Evolutionary conservation across 208 protist species (phyloP), one percentile per base, ranked within the genome.

Genomic region (Tritrichomonas foetus): DNA sequence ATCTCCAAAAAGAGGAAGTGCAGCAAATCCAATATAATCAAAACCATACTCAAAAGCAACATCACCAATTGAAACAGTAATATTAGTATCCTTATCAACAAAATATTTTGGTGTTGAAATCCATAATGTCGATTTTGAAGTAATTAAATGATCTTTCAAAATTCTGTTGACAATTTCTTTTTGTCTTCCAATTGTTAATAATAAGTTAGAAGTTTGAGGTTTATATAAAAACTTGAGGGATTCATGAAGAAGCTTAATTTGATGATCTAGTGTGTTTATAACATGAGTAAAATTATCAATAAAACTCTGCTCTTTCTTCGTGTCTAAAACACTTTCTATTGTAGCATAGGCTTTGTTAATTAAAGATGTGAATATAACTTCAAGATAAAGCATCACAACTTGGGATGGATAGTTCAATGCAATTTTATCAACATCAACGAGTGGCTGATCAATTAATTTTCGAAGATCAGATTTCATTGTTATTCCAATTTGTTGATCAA

Each of bases 71-170:
- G 74, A 47, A 0, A 82, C 74, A 30, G 33, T 82, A n/a, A 82
- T 41, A 50, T 39, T 82, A 20, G 41, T 47, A 20, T 49, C 41
- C 33, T 47, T 49, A 50, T 82, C 74, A 50, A 50, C 74, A 27
- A 82, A 27, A 39, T 82, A 82, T 82, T 82, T 82, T 39, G 74
- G 74, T 50, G 74, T 50, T 82, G 74, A 30, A 3, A 82, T 16
- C 74, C 74, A 82, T 27, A 82, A 50, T 50, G 33, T 30, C 30
- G 33, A 30, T 1, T n/a, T n/a, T 50, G 74, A 39, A 50, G 74
- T 82, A 9, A 82, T 82, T 82, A 39, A 47, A 44, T 82, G 33
- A 16, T 82, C 41, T 20, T 82, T 82, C 41, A 82, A 50, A 39
- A 82, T 30, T 41, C 50, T 20, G 1, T 3, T 20, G 1, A 82